Evolutionary conservation across 352 stramenopile genomes (phyloP).

Genomic region (Phytophthora palmivora): DNA sequence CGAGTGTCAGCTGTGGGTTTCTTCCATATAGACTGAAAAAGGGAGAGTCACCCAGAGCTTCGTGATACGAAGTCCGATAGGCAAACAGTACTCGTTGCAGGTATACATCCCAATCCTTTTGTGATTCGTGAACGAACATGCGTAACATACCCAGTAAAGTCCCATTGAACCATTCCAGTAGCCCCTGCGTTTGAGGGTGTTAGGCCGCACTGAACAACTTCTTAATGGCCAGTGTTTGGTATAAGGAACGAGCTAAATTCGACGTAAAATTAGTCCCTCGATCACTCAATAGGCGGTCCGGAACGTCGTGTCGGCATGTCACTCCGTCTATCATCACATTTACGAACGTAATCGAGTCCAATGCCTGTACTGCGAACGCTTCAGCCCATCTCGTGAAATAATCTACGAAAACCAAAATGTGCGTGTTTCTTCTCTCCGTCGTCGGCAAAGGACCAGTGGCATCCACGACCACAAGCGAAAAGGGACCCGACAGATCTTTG

Average conservation of each 20-base stretch:
- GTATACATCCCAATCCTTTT: conserved; percentile 7
- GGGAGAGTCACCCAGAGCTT: not conserved
- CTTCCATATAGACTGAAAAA: conserved; percentile 11
- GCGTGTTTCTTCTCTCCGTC: not conserved
- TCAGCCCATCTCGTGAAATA: conserved; percentile 5
- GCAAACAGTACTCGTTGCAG: conserved; percentile 5
- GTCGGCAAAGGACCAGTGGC: not conserved
- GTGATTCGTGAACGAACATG: conserved; percentile 8
- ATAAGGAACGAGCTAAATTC: conserved; percentile 1
- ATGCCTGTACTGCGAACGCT: not conserved
- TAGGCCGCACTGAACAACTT: conserved; percentile 5
- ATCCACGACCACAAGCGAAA: conserved; percentile 16
- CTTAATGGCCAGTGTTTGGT: conserved; percentile 12
- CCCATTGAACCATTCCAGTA: conserved; percentile 11
- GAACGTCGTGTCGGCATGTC: not conserved
- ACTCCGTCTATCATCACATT: conserved; percentile 5
- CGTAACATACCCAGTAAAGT: conserved; percentile 6
- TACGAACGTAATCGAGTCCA: conserved; percentile 3
- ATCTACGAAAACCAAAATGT: no score
- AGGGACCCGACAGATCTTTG: conserved; percentile 5
- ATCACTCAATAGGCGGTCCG: conserved; percentile 6
- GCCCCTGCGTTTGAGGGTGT: conserved; percentile 6
- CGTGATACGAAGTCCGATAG: conserved; percentile 11
- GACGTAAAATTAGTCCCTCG: conserved; percentile 10
- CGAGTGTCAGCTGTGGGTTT: not conserved